Evolutionary conservation across 2,329 filamentous ascomycete species (phyloP).

Genomic region (Pleurostoma richardsiae): DNA sequence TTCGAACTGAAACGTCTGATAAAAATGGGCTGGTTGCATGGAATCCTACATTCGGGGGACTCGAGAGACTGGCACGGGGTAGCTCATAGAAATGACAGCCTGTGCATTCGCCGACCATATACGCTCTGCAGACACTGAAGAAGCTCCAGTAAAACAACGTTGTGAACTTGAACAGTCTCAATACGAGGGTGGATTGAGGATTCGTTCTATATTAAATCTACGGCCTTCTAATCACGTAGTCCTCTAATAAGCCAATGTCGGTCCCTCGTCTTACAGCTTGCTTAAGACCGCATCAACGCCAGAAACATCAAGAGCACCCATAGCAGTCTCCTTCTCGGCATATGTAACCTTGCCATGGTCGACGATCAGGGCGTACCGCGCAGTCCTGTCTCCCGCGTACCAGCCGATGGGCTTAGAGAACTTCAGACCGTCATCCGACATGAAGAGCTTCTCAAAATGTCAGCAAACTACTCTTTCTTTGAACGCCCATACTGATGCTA

Average conservation of each 20-base stretch:
- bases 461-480: constrained; percentile 1
- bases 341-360: constrained; percentile 82
- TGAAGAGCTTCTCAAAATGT: constrained; percentile 54
- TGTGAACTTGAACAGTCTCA: too few relatives aligned
- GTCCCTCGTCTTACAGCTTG: constrained; percentile 35
- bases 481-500: not conserved
- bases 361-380: constrained; percentile 73
- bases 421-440: constrained; percentile 61
- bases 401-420: constrained; percentile 79
- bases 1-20: constrained; percentile 7
- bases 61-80: constrained; percentile 19
- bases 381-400: constrained; percentile 69
- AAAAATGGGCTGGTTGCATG: constrained; percentile 18
- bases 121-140: too few relatives aligned
- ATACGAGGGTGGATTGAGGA: too few relatives aligned
- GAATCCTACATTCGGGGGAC: constrained; percentile 17
- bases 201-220: too few relatives aligned
- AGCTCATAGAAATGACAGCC: constrained; percentile 21
- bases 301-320: constrained; percentile 37
- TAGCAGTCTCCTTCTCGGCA: constrained; percentile 64
- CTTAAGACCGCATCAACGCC: constrained; percentile 49
- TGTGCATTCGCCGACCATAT: constrained; percentile 10
- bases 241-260: too few relatives aligned
- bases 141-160: too few relatives aligned
- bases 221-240: too few relatives aligned